These are phyloP conservation scores for Brasilioporus rufonigricans DNA, from an alignment of 768 basidiomycete species.

Conservation along the genomic window DNA sequence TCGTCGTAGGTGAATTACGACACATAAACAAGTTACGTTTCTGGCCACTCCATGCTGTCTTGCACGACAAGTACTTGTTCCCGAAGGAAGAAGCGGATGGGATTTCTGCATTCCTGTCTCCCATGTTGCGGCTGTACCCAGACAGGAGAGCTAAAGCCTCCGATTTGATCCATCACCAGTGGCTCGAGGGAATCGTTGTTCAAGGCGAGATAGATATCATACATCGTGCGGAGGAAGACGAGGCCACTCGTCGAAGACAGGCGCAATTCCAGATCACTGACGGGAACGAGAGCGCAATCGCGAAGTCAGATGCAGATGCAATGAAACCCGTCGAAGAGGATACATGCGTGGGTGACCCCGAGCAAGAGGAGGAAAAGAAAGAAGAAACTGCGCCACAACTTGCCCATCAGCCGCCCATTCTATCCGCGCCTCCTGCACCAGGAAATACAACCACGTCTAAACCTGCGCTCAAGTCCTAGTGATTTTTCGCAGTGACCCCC, in stretches of 20 bases:
- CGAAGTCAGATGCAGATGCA: conserved; percentile 43
- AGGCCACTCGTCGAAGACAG: conserved; percentile 29
- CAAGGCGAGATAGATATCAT: conserved; percentile 90
- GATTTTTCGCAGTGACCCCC: neutral
- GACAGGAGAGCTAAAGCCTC: conserved; percentile 85
- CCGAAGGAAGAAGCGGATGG: conserved; percentile 77
- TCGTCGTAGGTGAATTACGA: conserved; percentile 67
- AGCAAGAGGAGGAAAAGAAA: conserved; percentile 1
- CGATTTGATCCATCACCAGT: conserved; percentile 84
- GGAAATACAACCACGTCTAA: conserved; percentile 11
- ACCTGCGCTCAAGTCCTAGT: conserved; percentile 11
- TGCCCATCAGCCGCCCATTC: conserved; percentile 29
- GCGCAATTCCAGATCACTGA: conserved; percentile 11
- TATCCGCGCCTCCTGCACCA: conserved; percentile 33
- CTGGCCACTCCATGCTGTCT: conserved; percentile 80
- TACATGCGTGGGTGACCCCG: conserved; percentile 6
- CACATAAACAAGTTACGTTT: conserved; percentile 93
- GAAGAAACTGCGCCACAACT: conserved; percentile 1
- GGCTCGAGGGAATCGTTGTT: conserved; percentile 83
- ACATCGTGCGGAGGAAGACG: conserved; percentile 57
- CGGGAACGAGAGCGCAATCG: conserved; percentile 7
- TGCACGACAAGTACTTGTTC: conserved; percentile 96
- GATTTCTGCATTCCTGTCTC: conserved; percentile 76
- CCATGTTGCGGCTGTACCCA: conserved; percentile 88
- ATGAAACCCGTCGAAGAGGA: conserved; percentile 77